Percentiles rank a stretch among this genome's conserved stretches.
Evolutionary conservation across 257 asterid genomes (phyloP).

Genomic region (Solanum paucissectum): DNA sequence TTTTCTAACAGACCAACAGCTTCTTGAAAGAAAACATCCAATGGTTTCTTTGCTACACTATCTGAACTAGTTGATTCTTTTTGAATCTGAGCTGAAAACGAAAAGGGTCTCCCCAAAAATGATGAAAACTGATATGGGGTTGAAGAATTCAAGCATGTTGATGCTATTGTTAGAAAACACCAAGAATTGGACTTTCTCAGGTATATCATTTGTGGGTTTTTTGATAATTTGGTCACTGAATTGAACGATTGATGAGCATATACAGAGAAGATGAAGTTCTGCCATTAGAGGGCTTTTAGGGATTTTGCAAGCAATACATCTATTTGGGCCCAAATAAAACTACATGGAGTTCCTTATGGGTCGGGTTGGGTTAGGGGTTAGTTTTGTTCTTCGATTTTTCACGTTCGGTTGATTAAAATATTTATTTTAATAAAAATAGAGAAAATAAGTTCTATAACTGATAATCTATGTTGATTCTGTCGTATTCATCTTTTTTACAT

Average conservation of each 20-base stretch:
- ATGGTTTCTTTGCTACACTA: conserved; percentile 8
- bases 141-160: conserved; percentile 1
- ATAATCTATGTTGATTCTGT: too few species aligned
- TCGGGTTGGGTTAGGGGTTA: background rate
- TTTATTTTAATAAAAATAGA: background rate
- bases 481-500: background rate
- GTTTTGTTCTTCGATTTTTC: background rate
- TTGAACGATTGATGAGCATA: background rate
- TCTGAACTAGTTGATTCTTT: background rate
- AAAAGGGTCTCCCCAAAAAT: conserved; percentile 22
- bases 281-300: background rate
- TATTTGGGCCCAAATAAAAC: background rate
- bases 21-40: conserved; percentile 42
- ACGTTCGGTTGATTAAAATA: too few species aligned
- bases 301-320: background rate
- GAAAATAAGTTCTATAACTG: background rate
- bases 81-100: conserved; percentile 18
- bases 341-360: background rate
- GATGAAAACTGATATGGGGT: conserved; percentile 7
- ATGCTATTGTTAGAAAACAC: background rate
- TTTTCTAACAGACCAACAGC: conserved; percentile 28
- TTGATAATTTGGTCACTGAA: background rate
- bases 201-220: conserved; percentile 12
- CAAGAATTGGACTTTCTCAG: conserved; percentile 13
- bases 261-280: background rate